These are phyloP conservation scores for Sphaerostilbella broomeana DNA, from an alignment of 2,329 filamentous ascomycete species.

Conservation along the genomic window DNA sequence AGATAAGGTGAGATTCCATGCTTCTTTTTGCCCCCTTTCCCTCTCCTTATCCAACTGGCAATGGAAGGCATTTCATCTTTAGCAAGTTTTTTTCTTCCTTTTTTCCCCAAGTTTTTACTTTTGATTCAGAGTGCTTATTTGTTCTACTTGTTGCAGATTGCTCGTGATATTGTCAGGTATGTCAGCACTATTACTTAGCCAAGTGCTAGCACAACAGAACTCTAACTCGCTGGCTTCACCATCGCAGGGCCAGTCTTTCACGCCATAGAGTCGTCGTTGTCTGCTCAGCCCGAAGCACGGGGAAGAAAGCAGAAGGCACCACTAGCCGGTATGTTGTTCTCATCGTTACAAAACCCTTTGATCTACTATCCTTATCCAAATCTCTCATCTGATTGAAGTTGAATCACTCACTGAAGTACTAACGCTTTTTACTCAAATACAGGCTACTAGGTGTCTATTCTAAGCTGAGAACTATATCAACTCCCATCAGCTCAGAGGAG, in stretches of 20 bases:
- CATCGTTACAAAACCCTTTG: too few relatives aligned
- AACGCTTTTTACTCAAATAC: slow-evolving; percentile 2
- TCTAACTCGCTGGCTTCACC: background rate
- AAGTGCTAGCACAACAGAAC: background rate
- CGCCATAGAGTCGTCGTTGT: slow-evolving; percentile 80
- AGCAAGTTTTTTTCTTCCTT: too few relatives aligned
- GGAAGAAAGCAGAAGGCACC: slow-evolving; percentile 89
- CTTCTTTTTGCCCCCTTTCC: background rate
- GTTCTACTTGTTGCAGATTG: slow-evolving; percentile 28
- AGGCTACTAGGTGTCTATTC: slow-evolving; percentile 55
- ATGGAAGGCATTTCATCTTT: too few relatives aligned
- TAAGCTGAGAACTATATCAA: slow-evolving; percentile 48
- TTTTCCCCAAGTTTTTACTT: too few relatives aligned
- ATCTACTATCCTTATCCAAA: too few relatives aligned
- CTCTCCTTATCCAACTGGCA: too few relatives aligned
- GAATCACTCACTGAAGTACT: background rate
- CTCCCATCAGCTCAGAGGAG: slow-evolving; percentile 45
- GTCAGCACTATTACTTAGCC: slow-evolving; percentile 11
- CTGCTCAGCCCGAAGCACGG: slow-evolving; percentile 90
- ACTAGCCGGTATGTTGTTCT: slow-evolving; percentile 72
- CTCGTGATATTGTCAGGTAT: slow-evolving; percentile 38
- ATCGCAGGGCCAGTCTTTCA: slow-evolving; percentile 41
- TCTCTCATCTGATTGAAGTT: too few relatives aligned
- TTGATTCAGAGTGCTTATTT: slow-evolving; percentile 5
- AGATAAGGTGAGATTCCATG: slow-evolving; percentile 44